These are phyloP conservation scores for Jamesozyma piceae DNA, from an alignment of 805 yeast species.

Conservation along the genomic window DNA sequence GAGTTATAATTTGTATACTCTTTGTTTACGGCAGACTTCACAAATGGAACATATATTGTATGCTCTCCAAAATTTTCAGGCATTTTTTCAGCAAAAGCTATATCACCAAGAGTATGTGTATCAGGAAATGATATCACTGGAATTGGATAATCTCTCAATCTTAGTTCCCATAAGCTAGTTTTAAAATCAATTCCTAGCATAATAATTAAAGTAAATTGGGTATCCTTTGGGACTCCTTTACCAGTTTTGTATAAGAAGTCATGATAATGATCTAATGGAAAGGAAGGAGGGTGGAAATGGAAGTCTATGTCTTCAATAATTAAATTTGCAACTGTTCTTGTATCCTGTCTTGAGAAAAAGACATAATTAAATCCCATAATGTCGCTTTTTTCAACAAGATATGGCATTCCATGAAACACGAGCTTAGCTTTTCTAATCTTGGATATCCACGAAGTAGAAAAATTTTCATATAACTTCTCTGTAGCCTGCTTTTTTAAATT, in stretches of 20 bases:
- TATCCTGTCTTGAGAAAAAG: conserved; percentile 17
- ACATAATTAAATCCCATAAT: conserved; percentile 16
- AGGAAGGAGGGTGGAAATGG: conserved; percentile 26
- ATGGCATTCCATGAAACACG: conserved; percentile 24
- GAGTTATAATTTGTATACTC: conserved; percentile 34
- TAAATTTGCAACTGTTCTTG: conserved; percentile 23
- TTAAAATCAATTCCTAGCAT: conserved; percentile 41
- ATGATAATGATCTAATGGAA: conserved; percentile 19
- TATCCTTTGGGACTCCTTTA: conserved; percentile 45
- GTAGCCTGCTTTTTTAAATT: conserved; percentile 7
- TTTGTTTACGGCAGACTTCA: conserved; percentile 36
- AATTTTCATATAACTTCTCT: conserved; percentile 24
- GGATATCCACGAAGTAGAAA: conserved; percentile 36
- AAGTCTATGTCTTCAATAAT: conserved; percentile 18
- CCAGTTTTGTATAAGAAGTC: conserved; percentile 35
- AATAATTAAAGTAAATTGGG: conserved; percentile 44
- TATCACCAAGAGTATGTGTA: conserved; percentile 36
- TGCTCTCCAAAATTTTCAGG: conserved; percentile 37
- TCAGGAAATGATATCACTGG: conserved; percentile 45
- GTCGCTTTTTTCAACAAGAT: conserved; percentile 10
- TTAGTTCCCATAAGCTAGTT: conserved; percentile 36
- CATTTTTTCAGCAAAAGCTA: conserved; percentile 52
- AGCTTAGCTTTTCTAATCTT: conserved; percentile 27
- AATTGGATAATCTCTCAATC: conserved; percentile 46
- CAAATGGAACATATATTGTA: conserved; percentile 47